Conservation (phyloP, 192 early-diverging fungal species). For the Diversispora eburnea region DNA sequence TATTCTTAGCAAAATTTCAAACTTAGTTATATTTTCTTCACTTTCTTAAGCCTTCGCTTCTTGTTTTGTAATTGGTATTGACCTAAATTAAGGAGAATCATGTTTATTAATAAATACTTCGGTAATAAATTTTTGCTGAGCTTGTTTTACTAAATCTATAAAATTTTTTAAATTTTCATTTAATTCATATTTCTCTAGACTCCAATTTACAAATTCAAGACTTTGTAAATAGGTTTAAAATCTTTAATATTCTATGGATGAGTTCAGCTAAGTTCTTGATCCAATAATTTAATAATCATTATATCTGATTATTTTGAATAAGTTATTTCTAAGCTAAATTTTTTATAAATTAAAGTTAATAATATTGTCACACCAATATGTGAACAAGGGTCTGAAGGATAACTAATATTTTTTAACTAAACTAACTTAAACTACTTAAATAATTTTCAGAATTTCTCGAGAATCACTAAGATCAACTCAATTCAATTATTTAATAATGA, state of each 20-base stretch:
- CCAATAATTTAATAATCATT: background rate
- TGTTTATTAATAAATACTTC: background rate
- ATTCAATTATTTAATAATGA: too few relatives aligned
- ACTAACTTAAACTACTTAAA: too few relatives aligned
- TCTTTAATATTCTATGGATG: too few relatives aligned
- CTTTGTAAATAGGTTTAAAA: background rate
- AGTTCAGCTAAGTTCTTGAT: background rate
- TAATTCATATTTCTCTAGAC: background rate
- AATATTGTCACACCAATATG: too few relatives aligned
- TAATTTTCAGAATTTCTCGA: too few relatives aligned
- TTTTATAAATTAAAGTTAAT: too few relatives aligned
- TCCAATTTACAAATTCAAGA: background rate
- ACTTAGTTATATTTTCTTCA: background rate
- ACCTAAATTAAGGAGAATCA: background rate
- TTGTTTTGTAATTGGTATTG: background rate
- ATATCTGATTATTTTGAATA: conserved; percentile 1
- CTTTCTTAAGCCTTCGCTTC: background rate
- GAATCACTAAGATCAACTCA: too few relatives aligned
- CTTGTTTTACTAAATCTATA: background rate
- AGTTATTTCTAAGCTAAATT: background rate
- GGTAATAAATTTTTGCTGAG: background rate
- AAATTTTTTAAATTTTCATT: background rate
- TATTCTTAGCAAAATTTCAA: too few relatives aligned
- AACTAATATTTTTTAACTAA: too few relatives aligned
- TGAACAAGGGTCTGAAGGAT: too few relatives aligned